Percentiles rank a stretch among this genome's conserved stretches.
phyloP scores from a whole-genome alignment of 2,329 filamentous ascomycete species.

The Colletotrichum sp. region DNA sequence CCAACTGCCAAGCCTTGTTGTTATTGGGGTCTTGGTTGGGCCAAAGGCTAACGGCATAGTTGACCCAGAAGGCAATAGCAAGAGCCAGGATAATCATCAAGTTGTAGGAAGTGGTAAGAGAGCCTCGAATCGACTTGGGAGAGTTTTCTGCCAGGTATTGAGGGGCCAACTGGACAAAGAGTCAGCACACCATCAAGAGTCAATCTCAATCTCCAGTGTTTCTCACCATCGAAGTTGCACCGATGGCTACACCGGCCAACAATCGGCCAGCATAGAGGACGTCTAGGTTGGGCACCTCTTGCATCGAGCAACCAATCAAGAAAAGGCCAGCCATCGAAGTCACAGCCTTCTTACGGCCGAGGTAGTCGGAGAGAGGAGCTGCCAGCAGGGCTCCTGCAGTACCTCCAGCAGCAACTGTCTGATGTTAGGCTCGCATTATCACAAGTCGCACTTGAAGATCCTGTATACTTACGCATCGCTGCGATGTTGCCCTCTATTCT shows the following conservation, averaged over 20 bases:
- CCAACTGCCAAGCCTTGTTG: constrained; percentile 36
- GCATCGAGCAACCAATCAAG: constrained; percentile 35
- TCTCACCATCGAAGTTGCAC: constrained; percentile 35
- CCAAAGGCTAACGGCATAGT: constrained; percentile 30
- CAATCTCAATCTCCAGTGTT: too few relatives aligned
- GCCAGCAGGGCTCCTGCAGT: constrained; percentile 39
- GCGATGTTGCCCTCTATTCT: constrained; percentile 32
- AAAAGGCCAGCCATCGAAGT: constrained; percentile 35
- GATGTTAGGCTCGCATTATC: background rate
- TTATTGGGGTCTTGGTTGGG: constrained; percentile 32
- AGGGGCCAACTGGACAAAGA: constrained; percentile 32
- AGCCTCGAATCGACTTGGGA: constrained; percentile 42
- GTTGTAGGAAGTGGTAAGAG: constrained; percentile 44
- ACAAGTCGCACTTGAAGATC: background rate
- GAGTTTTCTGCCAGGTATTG: constrained; percentile 45
- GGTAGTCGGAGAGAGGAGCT: constrained; percentile 39
- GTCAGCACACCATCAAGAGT: background rate
- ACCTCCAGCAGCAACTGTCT: constrained; percentile 37
- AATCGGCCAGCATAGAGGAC: constrained; percentile 40
- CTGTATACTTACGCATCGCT: constrained; percentile 30
- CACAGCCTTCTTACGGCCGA: constrained; percentile 39
- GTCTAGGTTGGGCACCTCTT: constrained; percentile 37
- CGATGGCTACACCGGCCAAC: constrained; percentile 38
- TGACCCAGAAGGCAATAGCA: constrained; percentile 37
- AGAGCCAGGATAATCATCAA: constrained; percentile 41